Conservation (phyloP, 768 basidiomycete species). For the Lentinula raphanica region DNA sequence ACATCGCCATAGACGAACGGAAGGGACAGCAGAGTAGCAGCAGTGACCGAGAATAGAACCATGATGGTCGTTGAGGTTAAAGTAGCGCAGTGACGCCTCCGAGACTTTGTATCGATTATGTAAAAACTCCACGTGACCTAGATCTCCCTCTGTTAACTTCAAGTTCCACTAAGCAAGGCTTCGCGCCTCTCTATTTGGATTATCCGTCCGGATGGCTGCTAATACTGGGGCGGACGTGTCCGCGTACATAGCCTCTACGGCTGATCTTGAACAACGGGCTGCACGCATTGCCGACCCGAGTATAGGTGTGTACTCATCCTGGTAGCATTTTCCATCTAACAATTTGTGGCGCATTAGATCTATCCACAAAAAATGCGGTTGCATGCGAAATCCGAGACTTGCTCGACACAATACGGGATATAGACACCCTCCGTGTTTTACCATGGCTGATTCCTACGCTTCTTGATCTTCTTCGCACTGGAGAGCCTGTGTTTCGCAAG, state of each 20-base stretch:
- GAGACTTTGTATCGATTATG: neutral
- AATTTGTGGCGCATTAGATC: constrained; percentile 42
- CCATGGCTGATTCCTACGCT: constrained; percentile 71
- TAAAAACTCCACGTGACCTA: neutral
- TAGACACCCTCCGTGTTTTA: constrained; percentile 64
- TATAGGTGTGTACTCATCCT: constrained; percentile 42
- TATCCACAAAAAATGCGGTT: constrained; percentile 63
- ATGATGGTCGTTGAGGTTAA: constrained; percentile 26
- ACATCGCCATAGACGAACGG: constrained; percentile 52
- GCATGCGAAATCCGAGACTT: constrained; percentile 77
- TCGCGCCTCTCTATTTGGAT: constrained; percentile 1
- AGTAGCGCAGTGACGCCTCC: neutral
- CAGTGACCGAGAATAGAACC: constrained; percentile 30
- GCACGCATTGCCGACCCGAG: constrained; percentile 73
- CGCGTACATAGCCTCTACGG: constrained; percentile 32
- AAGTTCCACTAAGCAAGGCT: neutral
- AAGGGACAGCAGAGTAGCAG: constrained; percentile 43
- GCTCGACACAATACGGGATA: constrained; percentile 73
- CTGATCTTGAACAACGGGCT: constrained; percentile 67
- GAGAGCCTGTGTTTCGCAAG: constrained; percentile 61
- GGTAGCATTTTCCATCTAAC: neutral
- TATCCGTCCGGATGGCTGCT: constrained; percentile 23
- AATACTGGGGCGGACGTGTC: constrained; percentile 29
- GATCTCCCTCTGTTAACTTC: neutral
- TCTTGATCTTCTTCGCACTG: constrained; percentile 65